These are phyloP conservation scores for Yamadazyma jaroonii DNA, from an alignment of 1,139 yeast species.

Conservation along the genomic window DNA sequence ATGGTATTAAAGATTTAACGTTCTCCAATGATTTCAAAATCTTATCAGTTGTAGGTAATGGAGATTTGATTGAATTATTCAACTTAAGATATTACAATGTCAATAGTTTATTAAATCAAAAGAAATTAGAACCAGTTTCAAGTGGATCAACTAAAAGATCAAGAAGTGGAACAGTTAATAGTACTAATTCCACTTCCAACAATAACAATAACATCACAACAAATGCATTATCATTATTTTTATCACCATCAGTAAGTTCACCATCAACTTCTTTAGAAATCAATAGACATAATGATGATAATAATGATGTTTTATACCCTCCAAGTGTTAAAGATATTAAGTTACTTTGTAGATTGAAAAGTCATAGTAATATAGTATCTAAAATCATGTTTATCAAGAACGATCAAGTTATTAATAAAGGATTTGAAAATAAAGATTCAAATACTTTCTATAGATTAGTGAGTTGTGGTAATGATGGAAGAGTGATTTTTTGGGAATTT, in stretches of 20 bases:
- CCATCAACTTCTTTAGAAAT: slow-evolving; percentile 24
- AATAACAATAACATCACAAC: neutral
- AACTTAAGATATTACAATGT: slow-evolving; percentile 44
- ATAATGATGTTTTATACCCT: slow-evolving; percentile 20
- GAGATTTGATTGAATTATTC: slow-evolving; percentile 57
- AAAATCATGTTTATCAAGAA: slow-evolving; percentile 35
- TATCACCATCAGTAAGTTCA: slow-evolving; percentile 20
- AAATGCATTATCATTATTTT: slow-evolving; percentile 12
- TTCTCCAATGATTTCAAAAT: slow-evolving; percentile 69
- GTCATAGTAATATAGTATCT: slow-evolving; percentile 66
- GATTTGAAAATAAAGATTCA: slow-evolving; percentile 17
- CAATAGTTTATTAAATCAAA: slow-evolving; percentile 27
- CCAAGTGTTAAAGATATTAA: slow-evolving; percentile 42
- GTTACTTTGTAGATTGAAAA: slow-evolving; percentile 53
- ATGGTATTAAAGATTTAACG: slow-evolving; percentile 55
- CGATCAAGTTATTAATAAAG: slow-evolving; percentile 12
- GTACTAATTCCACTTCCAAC: slow-evolving; percentile 20
- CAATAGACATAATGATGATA: slow-evolving; percentile 5
- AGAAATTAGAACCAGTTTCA: slow-evolving; percentile 3
- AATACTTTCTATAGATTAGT: slow-evolving; percentile 52
- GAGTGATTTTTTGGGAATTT: slow-evolving; percentile 69
- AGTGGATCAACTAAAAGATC: slow-evolving; percentile 22
- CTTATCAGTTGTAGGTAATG: slow-evolving; percentile 55
- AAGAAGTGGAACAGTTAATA: slow-evolving; percentile 38
- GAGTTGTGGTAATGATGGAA: slow-evolving; percentile 71